Percentiles rank a stretch among this genome's conserved stretches.
Conservation (phyloP, 805 yeast species). For the Pichia phayaonensis region DNA sequence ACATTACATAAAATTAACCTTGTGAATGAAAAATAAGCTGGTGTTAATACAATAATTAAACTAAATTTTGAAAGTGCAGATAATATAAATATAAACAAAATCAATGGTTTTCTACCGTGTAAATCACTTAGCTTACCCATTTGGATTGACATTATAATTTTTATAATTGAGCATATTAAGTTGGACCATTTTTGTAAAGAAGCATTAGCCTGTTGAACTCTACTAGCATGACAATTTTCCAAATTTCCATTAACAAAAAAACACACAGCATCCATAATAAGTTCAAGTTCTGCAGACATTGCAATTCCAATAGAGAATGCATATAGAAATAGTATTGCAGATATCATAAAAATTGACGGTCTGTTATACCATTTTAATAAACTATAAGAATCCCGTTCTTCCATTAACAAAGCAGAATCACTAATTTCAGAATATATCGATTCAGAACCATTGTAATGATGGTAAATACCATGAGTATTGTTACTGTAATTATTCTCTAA, state of each 20-base stretch:
- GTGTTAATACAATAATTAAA: conserved; percentile 16
- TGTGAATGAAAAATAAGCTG: conserved; percentile 26
- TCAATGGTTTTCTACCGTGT: conserved; percentile 49
- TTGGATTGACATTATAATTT: conserved; percentile 50
- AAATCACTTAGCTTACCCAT: conserved; percentile 58
- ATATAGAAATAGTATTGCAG: conserved; percentile 34
- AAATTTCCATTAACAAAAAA: conserved; percentile 19
- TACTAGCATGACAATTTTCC: conserved; percentile 29
- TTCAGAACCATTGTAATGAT: conserved; percentile 1
- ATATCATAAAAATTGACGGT: conserved; percentile 49
- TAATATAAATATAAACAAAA: conserved; percentile 26
- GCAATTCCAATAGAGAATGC: conserved; percentile 35
- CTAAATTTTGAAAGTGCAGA: conserved; percentile 13
- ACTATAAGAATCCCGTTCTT: conserved; percentile 9
- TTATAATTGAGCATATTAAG: conserved; percentile 36
- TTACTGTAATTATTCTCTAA: background rate
- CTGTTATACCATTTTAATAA: conserved; percentile 43
- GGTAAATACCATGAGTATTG: background rate
- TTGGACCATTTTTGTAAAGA: conserved; percentile 38
- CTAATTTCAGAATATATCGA: conserved; percentile 5
- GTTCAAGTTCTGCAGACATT: conserved; percentile 32
- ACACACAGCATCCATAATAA: conserved; percentile 34
- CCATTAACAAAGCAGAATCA: conserved; percentile 9
- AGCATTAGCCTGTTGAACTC: conserved; percentile 40
- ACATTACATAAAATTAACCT: conserved; percentile 37